A percentile compares a stretch with the other conserved stretches of the same genome.
These are phyloP conservation scores for Salicornia ramosissima DNA, from an alignment of 148 eudicot species.

Conservation along the genomic window DNA sequence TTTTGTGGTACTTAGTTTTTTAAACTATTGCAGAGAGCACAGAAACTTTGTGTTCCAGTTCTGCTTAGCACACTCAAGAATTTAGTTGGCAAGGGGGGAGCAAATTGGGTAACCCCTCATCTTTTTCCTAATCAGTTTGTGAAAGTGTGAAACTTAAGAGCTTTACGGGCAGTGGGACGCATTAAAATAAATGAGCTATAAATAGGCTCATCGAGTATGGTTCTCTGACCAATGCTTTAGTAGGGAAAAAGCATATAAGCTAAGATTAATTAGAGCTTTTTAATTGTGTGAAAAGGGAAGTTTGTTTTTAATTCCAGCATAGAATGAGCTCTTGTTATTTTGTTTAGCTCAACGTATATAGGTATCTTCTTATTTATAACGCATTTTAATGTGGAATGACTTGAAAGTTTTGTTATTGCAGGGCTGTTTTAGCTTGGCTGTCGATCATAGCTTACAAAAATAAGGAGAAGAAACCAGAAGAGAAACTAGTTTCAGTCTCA, in stretches of 20 bases:
- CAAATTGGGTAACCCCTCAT: not conserved
- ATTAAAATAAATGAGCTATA: not conserved
- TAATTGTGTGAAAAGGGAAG: not conserved
- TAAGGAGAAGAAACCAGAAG: conserved; percentile 69
- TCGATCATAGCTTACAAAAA: conserved; percentile 80
- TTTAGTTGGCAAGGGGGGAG: not conserved
- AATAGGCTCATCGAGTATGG: not conserved
- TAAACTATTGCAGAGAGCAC: not conserved
- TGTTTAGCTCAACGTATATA: not conserved
- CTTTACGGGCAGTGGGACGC: not conserved
- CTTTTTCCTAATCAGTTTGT: not conserved
- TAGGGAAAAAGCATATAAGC: not conserved
- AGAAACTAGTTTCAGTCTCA: conserved; percentile 69
- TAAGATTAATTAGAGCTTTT: not conserved
- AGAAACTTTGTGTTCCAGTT: not conserved
- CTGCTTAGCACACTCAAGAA: not conserved
- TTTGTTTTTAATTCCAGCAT: not conserved
- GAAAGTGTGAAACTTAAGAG: not conserved
- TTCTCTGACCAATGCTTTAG: not conserved
- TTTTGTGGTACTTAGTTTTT: not conserved
- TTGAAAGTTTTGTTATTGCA: conserved; percentile 22
- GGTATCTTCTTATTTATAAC: not conserved
- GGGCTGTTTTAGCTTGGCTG: conserved; percentile 99
- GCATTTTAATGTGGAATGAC: not conserved
- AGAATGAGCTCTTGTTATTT: not conserved